Base-by-base conservation (phyloP, 208 protist genomes). In the Wallacemonas collosoma region DNA sequence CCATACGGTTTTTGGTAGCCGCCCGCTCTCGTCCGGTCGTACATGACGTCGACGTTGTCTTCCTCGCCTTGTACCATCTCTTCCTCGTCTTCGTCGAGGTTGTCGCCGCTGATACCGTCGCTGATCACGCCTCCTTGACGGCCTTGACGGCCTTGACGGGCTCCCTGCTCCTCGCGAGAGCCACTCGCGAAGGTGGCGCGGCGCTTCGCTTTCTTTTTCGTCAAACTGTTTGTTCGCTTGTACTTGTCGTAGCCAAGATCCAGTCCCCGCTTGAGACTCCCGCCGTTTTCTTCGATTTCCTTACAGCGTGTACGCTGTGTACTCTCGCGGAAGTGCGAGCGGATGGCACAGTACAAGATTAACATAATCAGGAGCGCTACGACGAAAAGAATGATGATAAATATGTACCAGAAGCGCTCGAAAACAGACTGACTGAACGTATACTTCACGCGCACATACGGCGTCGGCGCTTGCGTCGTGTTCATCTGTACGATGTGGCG, bases 371-470 rank as follows among this genome's bases (percentile, higher is more conserved):
- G 26, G 11, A 77, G 14, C 51, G 83, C 62, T 2, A 36, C 75
- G 38, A 77, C 4, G 39, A 88, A 77, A 48, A 88, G 60, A 38
- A 85, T 75, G 39, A 84, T 80, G 54, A 88, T 84, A 26, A 73
- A 71, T 3, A 88, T 70, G 62, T 71, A 81, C 82, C 82, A 88
- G 68, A 77, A 81, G 48, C 73, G 3, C 0, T 68, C 61, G 38
- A 88, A 72, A 45, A 88, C 76, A 14, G 79, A 55, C 47, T 65
- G 55, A 14, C 79, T 63, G 40, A 75, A 70, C 1, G 36, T 51
- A 70, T 84, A 84, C 48, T 61, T 77, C 14, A 61, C 69, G 1
- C 70, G 75, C 3, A 79, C 79, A 26, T 84, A 84, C 14, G 58
- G 8, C 4, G 60, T 65, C 6, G 38, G 60, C 0, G 41, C 60